Percentiles rank a stretch among this genome's conserved stretches.
Conservation (phyloP, 176 grass and related monocot genomes). For the Luzula sylvatica region DNA sequence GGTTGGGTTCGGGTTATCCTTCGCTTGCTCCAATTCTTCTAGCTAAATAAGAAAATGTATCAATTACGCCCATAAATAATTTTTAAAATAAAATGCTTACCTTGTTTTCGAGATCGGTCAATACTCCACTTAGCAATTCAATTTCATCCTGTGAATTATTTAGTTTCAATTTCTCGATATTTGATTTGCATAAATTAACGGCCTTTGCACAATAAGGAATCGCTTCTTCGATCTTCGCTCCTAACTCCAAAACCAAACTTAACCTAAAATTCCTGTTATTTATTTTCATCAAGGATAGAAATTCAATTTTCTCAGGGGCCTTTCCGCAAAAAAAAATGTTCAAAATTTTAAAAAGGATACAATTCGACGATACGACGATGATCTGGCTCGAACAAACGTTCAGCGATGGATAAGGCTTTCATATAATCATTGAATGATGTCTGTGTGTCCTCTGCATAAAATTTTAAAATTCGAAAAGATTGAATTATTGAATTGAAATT, state of each 20-base stretch:
- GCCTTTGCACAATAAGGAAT: slow-evolving; percentile 78
- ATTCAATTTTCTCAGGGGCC: background rate
- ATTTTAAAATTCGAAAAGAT: slow-evolving; percentile 16
- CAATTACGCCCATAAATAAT: too few relatives aligned
- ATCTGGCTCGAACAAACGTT: slow-evolving; percentile 61
- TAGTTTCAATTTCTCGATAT: slow-evolving; percentile 42
- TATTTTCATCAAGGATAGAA: slow-evolving; percentile 3
- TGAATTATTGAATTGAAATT: background rate
- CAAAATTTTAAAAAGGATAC: slow-evolving; percentile 50
- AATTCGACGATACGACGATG: slow-evolving; percentile 76
- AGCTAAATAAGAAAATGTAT: slow-evolving; percentile 39
- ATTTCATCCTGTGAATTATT: slow-evolving; percentile 47
- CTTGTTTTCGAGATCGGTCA: slow-evolving; percentile 95
- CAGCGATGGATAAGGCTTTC: slow-evolving; percentile 77
- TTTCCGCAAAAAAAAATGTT: background rate
- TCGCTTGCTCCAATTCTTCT: slow-evolving; percentile 78
- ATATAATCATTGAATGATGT: slow-evolving; percentile 74
- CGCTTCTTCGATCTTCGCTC: slow-evolving; percentile 46
- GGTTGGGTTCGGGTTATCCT: slow-evolving; percentile 29
- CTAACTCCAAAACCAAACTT: slow-evolving; percentile 70
- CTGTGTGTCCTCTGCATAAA: slow-evolving; percentile 90
- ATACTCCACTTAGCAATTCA: slow-evolving; percentile 53
- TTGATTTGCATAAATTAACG: slow-evolving; percentile 71
- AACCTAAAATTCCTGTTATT: slow-evolving; percentile 76
- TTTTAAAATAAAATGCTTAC: slow-evolving; percentile 38